Evolutionary conservation across 2,329 filamentous ascomycete genomes (phyloP), one percentile per base, ranked within the genome.

Genomic region (Xylariomycetidae sp.): DNA sequence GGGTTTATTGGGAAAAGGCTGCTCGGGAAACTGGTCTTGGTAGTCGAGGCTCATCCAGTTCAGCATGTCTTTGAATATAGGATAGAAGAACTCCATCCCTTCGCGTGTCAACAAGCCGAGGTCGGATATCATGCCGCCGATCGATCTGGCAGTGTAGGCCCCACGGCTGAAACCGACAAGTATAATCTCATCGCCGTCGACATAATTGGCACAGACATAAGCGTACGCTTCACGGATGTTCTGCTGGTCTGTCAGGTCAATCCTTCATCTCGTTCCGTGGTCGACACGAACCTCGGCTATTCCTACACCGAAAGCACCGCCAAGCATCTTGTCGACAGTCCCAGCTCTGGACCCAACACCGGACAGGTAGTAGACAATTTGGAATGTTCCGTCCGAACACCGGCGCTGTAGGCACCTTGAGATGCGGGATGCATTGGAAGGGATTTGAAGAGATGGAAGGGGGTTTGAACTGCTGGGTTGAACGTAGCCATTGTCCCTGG

Each of bases 131-230:
- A 76, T 68, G 24, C 70, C 69, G 2, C 69, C 69, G 4, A 76
- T 64, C 4, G 69, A 74, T n/a, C 72, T 63, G 3, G 65, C 72
- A 1, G 72, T 78, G 44, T 76, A 78, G 4, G 73, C 74, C 4
- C 73, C 73, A 10, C 74, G 64, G 2, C 72, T 76, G 58, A 74
- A 78, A 3, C 73, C 74, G 18, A 76, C 53, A 18, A 76, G 61
- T 29, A 74, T 56, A 29, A 77, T 73, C 41, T 76, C 67, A 40
- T 78, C 74, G 3, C 72, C 72, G 33, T 68, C 65, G 34, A 65
- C 63, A 46, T 79, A 79, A 54, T 80, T 81, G 45, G 71, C 68
- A 34, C 73, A 77, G 2, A 80, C 59, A 47, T 79, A 81, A 4
- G 69, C 64, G 48, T 82, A 82, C 2, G 74, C 72, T 50, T 79